Conservation (phyloP, 768 basidiomycete genomes). For the Termitomyces heimii region DNA sequence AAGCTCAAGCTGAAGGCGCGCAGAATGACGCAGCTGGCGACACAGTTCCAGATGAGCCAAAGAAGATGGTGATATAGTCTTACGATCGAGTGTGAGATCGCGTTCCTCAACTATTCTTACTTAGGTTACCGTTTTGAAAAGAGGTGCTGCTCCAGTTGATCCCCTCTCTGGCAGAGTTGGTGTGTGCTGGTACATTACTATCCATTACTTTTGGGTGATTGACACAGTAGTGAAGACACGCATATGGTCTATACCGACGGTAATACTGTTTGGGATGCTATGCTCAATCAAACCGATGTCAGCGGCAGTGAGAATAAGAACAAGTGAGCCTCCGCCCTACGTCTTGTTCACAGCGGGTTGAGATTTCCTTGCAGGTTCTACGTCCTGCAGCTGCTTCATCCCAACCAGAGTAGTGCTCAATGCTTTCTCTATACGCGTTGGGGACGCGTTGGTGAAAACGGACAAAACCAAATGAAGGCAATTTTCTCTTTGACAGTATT, state of each 20-base stretch:
- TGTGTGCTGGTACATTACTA: conserved; percentile 23
- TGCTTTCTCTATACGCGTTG: conserved; percentile 47
- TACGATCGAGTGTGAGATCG: background rate
- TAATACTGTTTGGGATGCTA: conserved; percentile 45
- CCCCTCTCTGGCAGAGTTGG: conserved; percentile 36
- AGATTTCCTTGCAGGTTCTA: conserved; percentile 38
- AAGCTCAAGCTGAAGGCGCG: conserved; percentile 16
- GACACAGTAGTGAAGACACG: conserved; percentile 26
- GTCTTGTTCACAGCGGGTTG: background rate
- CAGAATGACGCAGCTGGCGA: conserved; percentile 16
- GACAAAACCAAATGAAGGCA: conserved; percentile 45
- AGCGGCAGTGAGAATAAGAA: conserved; percentile 46
- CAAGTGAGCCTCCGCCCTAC: conserved; percentile 28
- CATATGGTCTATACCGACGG: conserved; percentile 44
- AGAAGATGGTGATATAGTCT: conserved; percentile 36
- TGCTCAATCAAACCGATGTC: conserved; percentile 57
- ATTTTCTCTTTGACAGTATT: background rate
- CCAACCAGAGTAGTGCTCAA: conserved; percentile 28
- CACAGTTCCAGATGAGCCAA: conserved; percentile 20
- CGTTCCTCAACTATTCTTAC: conserved; percentile 6
- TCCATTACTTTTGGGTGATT: background rate
- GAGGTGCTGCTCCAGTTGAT: conserved; percentile 54
- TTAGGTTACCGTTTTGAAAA: conserved; percentile 37
- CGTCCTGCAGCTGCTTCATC: conserved; percentile 51
- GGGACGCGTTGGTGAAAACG: conserved; percentile 59